Evolutionary conservation across 2,329 filamentous ascomycete genomes (phyloP).

Genomic region (Sarocladiaceae sp.): DNA sequence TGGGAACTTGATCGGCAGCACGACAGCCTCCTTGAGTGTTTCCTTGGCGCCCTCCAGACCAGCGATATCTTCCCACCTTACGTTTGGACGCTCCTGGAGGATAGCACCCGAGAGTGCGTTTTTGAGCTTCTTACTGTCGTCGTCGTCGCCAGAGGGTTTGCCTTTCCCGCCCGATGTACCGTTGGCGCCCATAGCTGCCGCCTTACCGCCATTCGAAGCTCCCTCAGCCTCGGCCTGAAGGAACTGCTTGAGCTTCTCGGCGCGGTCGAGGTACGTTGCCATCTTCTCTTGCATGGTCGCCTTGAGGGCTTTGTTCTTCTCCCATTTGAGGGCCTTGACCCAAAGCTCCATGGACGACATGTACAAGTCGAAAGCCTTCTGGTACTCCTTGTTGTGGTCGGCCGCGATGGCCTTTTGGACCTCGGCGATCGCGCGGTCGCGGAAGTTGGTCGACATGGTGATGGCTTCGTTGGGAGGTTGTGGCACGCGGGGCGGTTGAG

Average conservation of each 20-base stretch:
- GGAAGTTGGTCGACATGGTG: constrained; percentile 92
- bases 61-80: constrained; percentile 97
- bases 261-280: constrained; percentile 95
- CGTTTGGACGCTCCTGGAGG: constrained; percentile 88
- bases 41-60: constrained; percentile 93
- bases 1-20: constrained; percentile 96
- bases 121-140: constrained; percentile 91
- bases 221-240: constrained; percentile 70
- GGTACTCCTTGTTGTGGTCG: constrained; percentile 92
- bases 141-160: constrained; percentile 66
- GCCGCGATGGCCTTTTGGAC: constrained; percentile 97
- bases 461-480: not conserved
- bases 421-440: constrained; percentile 90
- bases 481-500: constrained; percentile 5
- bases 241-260: constrained; percentile 94
- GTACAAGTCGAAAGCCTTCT: constrained; percentile 94
- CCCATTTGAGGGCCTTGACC: constrained; percentile 98
- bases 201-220: constrained; percentile 60
- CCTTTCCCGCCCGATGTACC: constrained; percentile 58
- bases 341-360: constrained; percentile 95
- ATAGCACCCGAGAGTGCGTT: constrained; percentile 89
- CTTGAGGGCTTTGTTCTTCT: constrained; percentile 96
- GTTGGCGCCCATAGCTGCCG: constrained; percentile 60
- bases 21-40: constrained; percentile 93
- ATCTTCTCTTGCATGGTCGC: constrained; percentile 96